These are phyloP conservation scores for Exophiala alcalophila DNA, from an alignment of 2,329 filamentous ascomycete species.

Conservation along the genomic window DNA sequence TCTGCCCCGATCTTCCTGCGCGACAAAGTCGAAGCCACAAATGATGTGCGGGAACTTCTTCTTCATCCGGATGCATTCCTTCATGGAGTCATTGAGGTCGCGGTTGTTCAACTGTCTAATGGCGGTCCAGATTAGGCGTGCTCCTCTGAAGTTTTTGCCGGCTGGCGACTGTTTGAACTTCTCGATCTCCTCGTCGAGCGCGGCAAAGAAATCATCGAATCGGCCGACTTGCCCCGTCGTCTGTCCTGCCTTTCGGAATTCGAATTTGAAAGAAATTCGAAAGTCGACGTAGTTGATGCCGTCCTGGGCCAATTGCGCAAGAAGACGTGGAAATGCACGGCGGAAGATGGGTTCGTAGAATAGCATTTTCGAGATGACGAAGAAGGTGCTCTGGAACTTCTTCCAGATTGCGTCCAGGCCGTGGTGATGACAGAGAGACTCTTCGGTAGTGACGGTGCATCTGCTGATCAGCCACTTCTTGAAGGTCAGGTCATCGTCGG, in stretches of 20 bases:
- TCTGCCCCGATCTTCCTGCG: slow-evolving; percentile 77
- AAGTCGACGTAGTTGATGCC: slow-evolving; percentile 84
- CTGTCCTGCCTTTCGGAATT: slow-evolving; percentile 63
- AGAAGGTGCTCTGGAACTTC: slow-evolving; percentile 74
- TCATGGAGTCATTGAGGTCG: slow-evolving; percentile 74
- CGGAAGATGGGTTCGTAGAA: slow-evolving; percentile 91
- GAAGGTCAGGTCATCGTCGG: slow-evolving; percentile 68
- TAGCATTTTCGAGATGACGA: slow-evolving; percentile 68
- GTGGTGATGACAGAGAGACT: slow-evolving; percentile 75
- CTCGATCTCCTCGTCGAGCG: slow-evolving; percentile 73
- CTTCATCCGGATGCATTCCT: slow-evolving; percentile 80
- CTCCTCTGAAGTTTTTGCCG: slow-evolving; percentile 77
- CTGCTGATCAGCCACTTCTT: slow-evolving; percentile 72
- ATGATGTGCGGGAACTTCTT: slow-evolving; percentile 73
- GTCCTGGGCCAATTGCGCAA: slow-evolving; percentile 71
- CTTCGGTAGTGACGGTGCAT: slow-evolving; percentile 67
- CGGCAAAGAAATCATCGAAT: slow-evolving; percentile 66
- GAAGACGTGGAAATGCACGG: slow-evolving; percentile 67
- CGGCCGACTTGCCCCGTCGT: slow-evolving; percentile 51
- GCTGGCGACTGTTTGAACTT: slow-evolving; percentile 69
- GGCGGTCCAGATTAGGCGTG: slow-evolving; percentile 81
- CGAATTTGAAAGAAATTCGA: slow-evolving; percentile 68
- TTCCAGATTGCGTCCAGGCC: slow-evolving; percentile 81
- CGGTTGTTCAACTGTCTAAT: slow-evolving; percentile 63
- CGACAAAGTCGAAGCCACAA: slow-evolving; percentile 85